Percentiles rank a stretch among this genome's conserved stretches.
Evolutionary conservation across 2,329 filamentous ascomycete genomes (phyloP).

Genomic region (Myriosclerotinia curreyana): DNA sequence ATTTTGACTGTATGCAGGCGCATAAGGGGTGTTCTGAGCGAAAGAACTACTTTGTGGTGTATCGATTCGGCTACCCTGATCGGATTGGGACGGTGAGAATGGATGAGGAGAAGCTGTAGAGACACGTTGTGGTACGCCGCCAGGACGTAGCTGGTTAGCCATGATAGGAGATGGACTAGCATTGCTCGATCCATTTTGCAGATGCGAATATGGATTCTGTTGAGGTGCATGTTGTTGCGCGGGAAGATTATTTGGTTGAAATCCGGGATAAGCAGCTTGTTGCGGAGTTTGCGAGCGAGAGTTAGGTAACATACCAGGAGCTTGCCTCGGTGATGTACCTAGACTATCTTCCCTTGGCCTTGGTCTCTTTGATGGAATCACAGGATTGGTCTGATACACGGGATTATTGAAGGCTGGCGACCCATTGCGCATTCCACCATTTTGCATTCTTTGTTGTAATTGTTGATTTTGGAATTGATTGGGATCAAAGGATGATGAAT

Average conservation of each 20-base stretch:
- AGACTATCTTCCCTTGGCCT: slow-evolving; percentile 80
- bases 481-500: slow-evolving; percentile 57
- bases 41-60: slow-evolving; percentile 74
- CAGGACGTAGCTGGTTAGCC: slow-evolving; percentile 71
- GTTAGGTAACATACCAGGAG: slow-evolving; percentile 68
- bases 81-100: slow-evolving; percentile 76
- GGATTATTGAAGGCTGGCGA: slow-evolving; percentile 76
- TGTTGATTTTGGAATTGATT: slow-evolving; percentile 51
- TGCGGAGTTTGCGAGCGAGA: slow-evolving; percentile 93
- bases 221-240: slow-evolving; percentile 59
- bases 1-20: slow-evolving; percentile 56
- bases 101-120: slow-evolving; percentile 90
- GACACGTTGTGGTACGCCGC: slow-evolving; percentile 73
- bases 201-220: slow-evolving; percentile 73
- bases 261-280: slow-evolving; percentile 65
- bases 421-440: slow-evolving; percentile 78
- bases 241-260: slow-evolving; percentile 60
- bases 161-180: slow-evolving; percentile 92
- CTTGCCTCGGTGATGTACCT: slow-evolving; percentile 75
- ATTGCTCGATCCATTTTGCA: slow-evolving; percentile 77
- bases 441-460: slow-evolving; percentile 62
- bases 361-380: slow-evolving; percentile 86
- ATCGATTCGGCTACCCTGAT: slow-evolving; percentile 61
- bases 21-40: slow-evolving; percentile 57
- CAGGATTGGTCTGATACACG: slow-evolving; percentile 77